phyloP scores from a whole-genome alignment of 495 filamentous ascomycete species.

The Pyrenopolyporus hunteri region DNA sequence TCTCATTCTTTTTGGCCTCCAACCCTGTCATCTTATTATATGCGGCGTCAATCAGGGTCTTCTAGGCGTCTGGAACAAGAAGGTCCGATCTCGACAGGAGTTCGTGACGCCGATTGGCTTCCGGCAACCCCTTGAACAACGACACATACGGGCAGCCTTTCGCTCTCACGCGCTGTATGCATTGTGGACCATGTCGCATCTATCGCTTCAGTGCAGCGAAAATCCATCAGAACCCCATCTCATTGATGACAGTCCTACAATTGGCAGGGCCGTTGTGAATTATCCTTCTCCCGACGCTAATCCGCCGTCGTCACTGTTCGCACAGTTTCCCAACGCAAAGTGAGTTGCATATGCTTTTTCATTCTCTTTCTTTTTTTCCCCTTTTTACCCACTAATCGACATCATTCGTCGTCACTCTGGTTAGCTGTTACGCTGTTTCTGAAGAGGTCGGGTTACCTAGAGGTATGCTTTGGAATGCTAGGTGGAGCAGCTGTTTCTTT shows the following conservation, averaged over 20 bases:
- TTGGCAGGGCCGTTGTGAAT: slow-evolving; percentile 42
- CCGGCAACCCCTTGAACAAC: slow-evolving; percentile 23
- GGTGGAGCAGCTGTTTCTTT: slow-evolving; percentile 19
- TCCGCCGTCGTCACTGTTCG: slow-evolving; percentile 17
- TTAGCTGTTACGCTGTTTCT: background rate
- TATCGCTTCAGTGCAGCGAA: slow-evolving; percentile 49
- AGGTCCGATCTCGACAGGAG: slow-evolving; percentile 45
- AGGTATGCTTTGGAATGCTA: slow-evolving; percentile 35
- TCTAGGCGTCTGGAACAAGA: slow-evolving; percentile 55
- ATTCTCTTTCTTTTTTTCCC: background rate
- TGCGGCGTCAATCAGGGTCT: slow-evolving; percentile 58
- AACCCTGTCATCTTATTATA: slow-evolving; percentile 44
- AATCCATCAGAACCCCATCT: slow-evolving; percentile 44
- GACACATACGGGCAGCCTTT: slow-evolving; percentile 16
- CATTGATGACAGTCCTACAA: slow-evolving; percentile 37
- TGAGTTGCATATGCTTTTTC: slow-evolving; percentile 14
- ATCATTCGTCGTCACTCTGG: background rate
- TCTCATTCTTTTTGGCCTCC: slow-evolving; percentile 28
- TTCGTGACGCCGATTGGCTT: slow-evolving; percentile 38
- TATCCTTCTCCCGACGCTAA: slow-evolving; percentile 35
- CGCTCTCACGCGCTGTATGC: slow-evolving; percentile 5
- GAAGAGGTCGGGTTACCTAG: background rate
- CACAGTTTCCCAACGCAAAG: slow-evolving; percentile 20
- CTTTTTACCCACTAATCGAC: background rate
- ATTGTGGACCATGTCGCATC: slow-evolving; percentile 54